A percentile compares a stretch with the other conserved stretches of the same genome.
Conservation (phyloP, 2,329 filamentous ascomycete genomes). For the Fusarium pilosicola region DNA sequence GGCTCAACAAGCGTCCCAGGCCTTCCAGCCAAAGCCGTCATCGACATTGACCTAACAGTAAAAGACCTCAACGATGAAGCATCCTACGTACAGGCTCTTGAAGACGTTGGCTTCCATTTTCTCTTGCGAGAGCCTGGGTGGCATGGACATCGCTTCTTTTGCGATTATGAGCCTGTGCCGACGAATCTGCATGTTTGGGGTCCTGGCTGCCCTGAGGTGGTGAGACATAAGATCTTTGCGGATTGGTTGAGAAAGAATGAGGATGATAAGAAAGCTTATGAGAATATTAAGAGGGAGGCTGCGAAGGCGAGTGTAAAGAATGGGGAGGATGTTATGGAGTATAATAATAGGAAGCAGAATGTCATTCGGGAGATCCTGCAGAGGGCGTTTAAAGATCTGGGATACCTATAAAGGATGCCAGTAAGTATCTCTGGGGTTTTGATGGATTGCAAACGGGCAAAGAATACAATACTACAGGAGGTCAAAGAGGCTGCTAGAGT, state of each 20-base stretch:
- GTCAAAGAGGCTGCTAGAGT: not conserved
- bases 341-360: conserved; percentile 55
- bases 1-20: conserved; percentile 62
- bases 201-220: conserved; percentile 53
- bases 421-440: fast-evolving
- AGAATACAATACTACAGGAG: not conserved
- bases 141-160: conserved; percentile 61
- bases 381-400: conserved; percentile 42
- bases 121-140: conserved; percentile 54
- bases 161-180: conserved; percentile 46
- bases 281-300: not conserved
- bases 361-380: conserved; percentile 52
- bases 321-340: conserved; percentile 48
- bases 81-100: conserved; percentile 55
- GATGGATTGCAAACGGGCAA: too few species aligned
- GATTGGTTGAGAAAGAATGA: conserved; percentile 54
- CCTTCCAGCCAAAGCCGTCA: conserved; percentile 61
- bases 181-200: conserved; percentile 62
- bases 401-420: conserved; percentile 9
- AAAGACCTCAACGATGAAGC: conserved; percentile 52
- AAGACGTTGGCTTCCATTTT: conserved; percentile 57
- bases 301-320: conserved; percentile 27
- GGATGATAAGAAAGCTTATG: conserved; percentile 53
- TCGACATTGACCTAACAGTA: conserved; percentile 63
- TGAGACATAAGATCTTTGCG: conserved; percentile 56